A percentile compares a stretch with the other conserved stretches of the same genome.
Conservation (phyloP, 768 basidiomycete genomes). For the Panellus pusillus region DNA sequence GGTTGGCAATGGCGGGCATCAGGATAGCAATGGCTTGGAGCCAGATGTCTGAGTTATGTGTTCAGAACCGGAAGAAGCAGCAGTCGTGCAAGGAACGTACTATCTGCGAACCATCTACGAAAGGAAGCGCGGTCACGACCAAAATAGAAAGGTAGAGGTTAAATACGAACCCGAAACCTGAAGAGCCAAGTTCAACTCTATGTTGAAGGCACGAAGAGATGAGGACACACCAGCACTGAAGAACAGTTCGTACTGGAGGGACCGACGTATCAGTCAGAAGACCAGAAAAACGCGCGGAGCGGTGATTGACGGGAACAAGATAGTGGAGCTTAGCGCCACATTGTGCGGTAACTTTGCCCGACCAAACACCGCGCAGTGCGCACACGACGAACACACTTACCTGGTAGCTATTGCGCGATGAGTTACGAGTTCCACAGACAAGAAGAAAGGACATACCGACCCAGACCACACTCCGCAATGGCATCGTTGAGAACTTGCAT, state of each 20-base stretch:
- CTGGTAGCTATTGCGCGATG: slow-evolving; percentile 11
- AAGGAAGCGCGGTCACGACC: background rate
- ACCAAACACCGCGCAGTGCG: background rate
- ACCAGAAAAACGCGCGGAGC: background rate
- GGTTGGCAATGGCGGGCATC: slow-evolving; percentile 27
- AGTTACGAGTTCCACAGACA: background rate
- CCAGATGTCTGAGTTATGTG: slow-evolving; percentile 29
- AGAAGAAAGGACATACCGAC: slow-evolving; percentile 6
- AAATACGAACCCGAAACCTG: slow-evolving; percentile 18
- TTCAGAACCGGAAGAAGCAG: background rate
- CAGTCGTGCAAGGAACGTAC: slow-evolving; percentile 1
- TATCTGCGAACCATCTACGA: slow-evolving; percentile 20
- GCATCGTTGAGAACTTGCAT: slow-evolving; percentile 18
- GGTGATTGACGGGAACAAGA: no score
- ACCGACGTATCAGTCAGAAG: background rate
- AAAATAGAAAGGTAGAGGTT: background rate
- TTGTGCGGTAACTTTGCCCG: no score
- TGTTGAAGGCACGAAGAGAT: background rate
- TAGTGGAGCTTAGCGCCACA: no score
- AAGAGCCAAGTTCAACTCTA: background rate
- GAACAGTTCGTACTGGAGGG: slow-evolving; percentile 15
- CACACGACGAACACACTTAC: slow-evolving; percentile 11
- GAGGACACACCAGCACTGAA: slow-evolving; percentile 14
- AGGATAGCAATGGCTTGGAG: slow-evolving; percentile 40
- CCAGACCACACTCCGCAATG: slow-evolving; percentile 19